Base-by-base conservation (phyloP, 768 basidiomycete genomes). In the Podaxis carcinomalis region DNA sequence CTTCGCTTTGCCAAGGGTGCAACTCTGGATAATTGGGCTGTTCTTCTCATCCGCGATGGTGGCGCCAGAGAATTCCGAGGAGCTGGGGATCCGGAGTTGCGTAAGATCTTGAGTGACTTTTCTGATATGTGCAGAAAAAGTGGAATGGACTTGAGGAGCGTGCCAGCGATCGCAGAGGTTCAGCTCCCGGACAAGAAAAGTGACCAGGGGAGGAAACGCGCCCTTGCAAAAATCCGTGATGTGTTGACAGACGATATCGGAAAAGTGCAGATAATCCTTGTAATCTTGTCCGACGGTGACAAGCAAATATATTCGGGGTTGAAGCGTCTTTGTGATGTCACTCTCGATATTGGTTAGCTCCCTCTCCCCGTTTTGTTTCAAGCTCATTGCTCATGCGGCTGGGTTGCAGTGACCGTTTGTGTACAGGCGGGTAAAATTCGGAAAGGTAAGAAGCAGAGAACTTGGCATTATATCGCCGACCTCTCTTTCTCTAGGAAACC, bases 301-400 rank as follows among this genome's bases (percentile, higher is more conserved):
- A 90, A 89, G 52, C 85, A 81, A 65, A 78, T 94, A 21, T 94
- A 93, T 67, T 81, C 87, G 0, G 88, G 87, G 4, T 78, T 93
- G 69, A 92, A 93, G 72, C 82, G 83, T 40, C 77, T 92, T 13
- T 85, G 84, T 62, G 90, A 92, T 65, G 80, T 84, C 49, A 68
- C 78, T 54, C 69, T 92, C 58, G 92, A 89, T 54, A 66, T 94
- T 44, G 69, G 78, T 78, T 47, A 63, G 76, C 66, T 59, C 16
- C n/a, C n/a, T 28, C 9, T n/a, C 49, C 46, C 9, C 19, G 54
- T 27, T 32, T 32, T 25, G 51, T 19, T n/a, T 39, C 11, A 42
- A 32, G 57, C 21, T 56, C 6, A 36, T 51, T 28, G 21, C 40
- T 61, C n/a, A 21, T 36, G 11, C 25, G 32, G 32, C 32, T 16